Evolutionary conservation across 78 protist species (phyloP).

Genomic region (Creolimax fragrantissima): DNA sequence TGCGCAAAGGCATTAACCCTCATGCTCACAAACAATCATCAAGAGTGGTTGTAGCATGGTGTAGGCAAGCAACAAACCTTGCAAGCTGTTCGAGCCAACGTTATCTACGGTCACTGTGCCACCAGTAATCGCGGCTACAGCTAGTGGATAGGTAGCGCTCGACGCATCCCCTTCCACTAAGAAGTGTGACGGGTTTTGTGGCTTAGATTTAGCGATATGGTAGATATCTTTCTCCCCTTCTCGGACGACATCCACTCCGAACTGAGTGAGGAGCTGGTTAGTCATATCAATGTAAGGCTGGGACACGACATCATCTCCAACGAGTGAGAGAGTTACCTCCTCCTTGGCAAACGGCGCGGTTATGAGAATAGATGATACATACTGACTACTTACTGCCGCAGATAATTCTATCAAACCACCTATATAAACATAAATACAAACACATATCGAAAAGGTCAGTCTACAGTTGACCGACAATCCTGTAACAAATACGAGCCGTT

Average conservation of each 20-base stretch:
- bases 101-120: constrained; percentile 26
- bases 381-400: constrained; percentile 49
- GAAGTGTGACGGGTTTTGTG: constrained; percentile 1
- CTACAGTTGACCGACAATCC: too few species aligned
- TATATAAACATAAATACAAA: background rate
- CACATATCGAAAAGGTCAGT: background rate
- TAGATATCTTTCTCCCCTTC: background rate
- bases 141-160: constrained; percentile 67
- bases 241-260: constrained; percentile 24
- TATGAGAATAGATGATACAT: constrained; percentile 55
- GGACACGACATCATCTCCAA: constrained; percentile 32
- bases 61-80: too few species aligned
- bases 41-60: too few species aligned
- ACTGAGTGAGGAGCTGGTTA: constrained; percentile 26
- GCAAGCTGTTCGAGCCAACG: constrained; percentile 31
- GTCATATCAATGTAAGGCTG: constrained; percentile 75
- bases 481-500: too few species aligned
- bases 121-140: constrained; percentile 61
- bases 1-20: too few species aligned
- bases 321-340: constrained; percentile 6
- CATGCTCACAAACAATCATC: too few species aligned
- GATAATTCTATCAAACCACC: constrained; percentile 51
- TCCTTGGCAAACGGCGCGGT: constrained; percentile 56
- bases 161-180: constrained; percentile 46
- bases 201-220: constrained; percentile 11